A percentile compares a stretch with the other conserved stretches of the same genome.
Evolutionary conservation across 192 early-diverging fungal species (phyloP).

Genomic region (Linnemannia elongata): DNA sequence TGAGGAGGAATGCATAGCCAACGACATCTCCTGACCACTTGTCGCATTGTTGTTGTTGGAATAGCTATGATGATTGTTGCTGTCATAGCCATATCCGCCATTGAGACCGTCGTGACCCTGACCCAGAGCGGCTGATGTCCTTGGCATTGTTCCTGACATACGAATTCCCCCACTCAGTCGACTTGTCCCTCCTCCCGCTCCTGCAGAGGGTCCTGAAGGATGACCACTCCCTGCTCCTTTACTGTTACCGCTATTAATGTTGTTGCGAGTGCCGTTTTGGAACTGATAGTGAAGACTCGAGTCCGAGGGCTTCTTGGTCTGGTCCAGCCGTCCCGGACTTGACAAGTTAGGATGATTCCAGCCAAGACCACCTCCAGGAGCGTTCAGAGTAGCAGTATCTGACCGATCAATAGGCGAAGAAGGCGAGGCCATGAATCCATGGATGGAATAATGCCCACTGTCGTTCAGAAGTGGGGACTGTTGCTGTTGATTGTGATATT

Average conservation of each 20-base stretch:
- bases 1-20: not conserved
- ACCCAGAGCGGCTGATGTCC: not conserved
- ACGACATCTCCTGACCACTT: not conserved
- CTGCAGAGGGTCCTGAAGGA: not conserved
- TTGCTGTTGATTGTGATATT: constrained; percentile 7
- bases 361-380: constrained; percentile 10
- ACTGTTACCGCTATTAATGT: not conserved
- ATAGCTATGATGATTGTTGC: not conserved
- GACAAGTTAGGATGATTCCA: constrained; percentile 52
- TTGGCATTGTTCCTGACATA: constrained; percentile 15
- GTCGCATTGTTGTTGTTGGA: constrained; percentile 13
- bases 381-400: not conserved
- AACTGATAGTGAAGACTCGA: constrained; percentile 39
- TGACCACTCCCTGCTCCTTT: not conserved
- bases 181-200: not conserved
- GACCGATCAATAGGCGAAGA: constrained; percentile 20
- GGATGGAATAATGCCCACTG: constrained; percentile 54
- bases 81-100: not conserved
- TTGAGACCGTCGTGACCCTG: not conserved
- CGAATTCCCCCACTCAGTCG: not conserved
- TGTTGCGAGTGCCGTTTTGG: not conserved
- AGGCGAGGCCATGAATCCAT: constrained; percentile 26
- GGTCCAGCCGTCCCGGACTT: constrained; percentile 41
- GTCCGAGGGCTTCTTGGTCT: constrained; percentile 38
- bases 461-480: constrained; percentile 29